Conservation (phyloP, 805 yeast species). For the Hemisphaericaspora nanyangensis region DNA sequence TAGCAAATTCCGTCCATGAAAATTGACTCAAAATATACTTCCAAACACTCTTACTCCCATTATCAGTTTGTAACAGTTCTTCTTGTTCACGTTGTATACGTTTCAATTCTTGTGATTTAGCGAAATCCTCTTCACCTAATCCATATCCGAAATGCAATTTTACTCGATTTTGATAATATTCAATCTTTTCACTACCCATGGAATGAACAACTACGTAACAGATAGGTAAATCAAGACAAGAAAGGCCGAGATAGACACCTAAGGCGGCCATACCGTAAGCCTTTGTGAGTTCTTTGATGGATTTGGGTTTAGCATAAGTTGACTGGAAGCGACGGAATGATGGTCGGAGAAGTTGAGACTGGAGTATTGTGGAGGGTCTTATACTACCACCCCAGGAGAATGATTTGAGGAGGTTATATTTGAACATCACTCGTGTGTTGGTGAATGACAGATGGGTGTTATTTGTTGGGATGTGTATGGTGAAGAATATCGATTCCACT, state of each 20-base stretch:
- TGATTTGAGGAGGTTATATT: constrained; percentile 3
- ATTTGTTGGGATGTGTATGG: too few relatives aligned
- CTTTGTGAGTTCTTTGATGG: constrained; percentile 64
- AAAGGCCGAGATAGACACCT: constrained; percentile 75
- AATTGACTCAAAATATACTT: constrained; percentile 26
- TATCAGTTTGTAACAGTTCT: constrained; percentile 8
- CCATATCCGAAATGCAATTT: constrained; percentile 65
- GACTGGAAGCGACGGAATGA: constrained; percentile 16
- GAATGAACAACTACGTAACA: constrained; percentile 82
- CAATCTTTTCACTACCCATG: constrained; percentile 79
- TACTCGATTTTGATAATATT: constrained; percentile 56
- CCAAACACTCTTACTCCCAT: constrained; percentile 10
- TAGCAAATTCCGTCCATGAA: constrained; percentile 76
- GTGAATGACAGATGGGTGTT: too few relatives aligned
- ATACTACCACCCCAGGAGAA: constrained; percentile 1
- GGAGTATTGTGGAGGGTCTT: constrained; percentile 1
- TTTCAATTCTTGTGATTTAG: constrained; percentile 30
- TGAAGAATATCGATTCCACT: too few relatives aligned
- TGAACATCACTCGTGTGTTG: constrained; percentile 1
- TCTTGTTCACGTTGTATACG: constrained; percentile 21
- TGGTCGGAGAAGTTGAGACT: not conserved
- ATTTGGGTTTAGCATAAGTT: constrained; percentile 30
- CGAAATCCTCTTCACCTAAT: constrained; percentile 41
- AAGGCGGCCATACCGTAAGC: constrained; percentile 91
- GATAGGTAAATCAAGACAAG: constrained; percentile 74